A percentile compares a stretch with the other conserved stretches of the same genome.
Evolutionary conservation across 2,329 filamentous ascomycete species (phyloP).

Genomic region (Colletotrichum magnum): DNA sequence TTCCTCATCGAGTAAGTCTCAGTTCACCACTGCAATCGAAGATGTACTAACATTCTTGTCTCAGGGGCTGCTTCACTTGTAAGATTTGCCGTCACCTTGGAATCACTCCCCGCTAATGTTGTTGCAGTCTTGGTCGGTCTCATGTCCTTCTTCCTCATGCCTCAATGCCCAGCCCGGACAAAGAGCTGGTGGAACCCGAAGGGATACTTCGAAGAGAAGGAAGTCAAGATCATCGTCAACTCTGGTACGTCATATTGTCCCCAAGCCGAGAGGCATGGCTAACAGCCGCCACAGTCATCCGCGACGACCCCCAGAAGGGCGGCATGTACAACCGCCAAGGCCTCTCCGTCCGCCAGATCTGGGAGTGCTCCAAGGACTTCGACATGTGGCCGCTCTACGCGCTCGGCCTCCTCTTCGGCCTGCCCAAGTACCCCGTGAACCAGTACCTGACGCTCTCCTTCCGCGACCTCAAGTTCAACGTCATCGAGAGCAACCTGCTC

Average conservation of each 20-base stretch:
- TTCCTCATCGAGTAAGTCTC: slow-evolving; percentile 58
- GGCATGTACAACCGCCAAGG: slow-evolving; percentile 72
- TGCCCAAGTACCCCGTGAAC: slow-evolving; percentile 44
- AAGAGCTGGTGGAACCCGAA: slow-evolving; percentile 63
- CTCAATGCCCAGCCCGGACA: slow-evolving; percentile 53
- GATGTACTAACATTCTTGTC: slow-evolving; percentile 33
- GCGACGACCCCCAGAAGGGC: slow-evolving; percentile 69
- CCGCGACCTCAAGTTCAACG: slow-evolving; percentile 47
- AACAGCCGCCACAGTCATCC: slow-evolving; percentile 52
- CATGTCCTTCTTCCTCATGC: slow-evolving; percentile 50
- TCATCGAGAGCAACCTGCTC: slow-evolving; percentile 63
- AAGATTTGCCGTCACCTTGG: slow-evolving; percentile 25
- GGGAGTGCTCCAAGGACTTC: slow-evolving; percentile 66
- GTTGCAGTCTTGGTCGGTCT: slow-evolving; percentile 61
- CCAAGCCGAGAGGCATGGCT: rapidly evolving
- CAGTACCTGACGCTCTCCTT: slow-evolving; percentile 47
- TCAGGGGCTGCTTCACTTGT: slow-evolving; percentile 51
- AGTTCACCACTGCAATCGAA: rapidly evolving
- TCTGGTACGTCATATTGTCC: slow-evolving; percentile 48
- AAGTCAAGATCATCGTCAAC: slow-evolving; percentile 73
- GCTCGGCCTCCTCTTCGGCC: slow-evolving; percentile 59
- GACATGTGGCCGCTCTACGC: slow-evolving; percentile 70
- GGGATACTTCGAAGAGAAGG: slow-evolving; percentile 70
- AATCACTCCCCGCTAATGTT: slow-evolving; percentile 49
- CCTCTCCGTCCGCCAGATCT: slow-evolving; percentile 62